Evolutionary conservation across 1,284 basidiomycete genomes (phyloP).

Genomic region (Ganoderma lingzhi): DNA sequence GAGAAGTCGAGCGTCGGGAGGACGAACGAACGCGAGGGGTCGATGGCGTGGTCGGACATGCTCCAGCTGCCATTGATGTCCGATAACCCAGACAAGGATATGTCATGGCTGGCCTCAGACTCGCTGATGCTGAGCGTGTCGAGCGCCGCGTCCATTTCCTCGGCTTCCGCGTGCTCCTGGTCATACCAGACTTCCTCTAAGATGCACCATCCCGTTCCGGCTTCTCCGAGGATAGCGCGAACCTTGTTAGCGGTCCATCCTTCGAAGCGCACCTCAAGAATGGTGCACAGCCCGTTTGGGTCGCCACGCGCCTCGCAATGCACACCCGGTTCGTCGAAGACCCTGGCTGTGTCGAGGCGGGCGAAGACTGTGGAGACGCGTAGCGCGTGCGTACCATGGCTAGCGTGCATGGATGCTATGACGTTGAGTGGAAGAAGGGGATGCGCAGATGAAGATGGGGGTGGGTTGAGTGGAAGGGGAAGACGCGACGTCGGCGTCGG

Average conservation of each 20-base stretch:
- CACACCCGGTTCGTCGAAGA: conserved; percentile 67
- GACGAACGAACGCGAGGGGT: conserved; percentile 66
- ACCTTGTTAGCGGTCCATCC: conserved; percentile 75
- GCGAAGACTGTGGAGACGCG: conserved; percentile 75
- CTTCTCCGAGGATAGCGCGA: conserved; percentile 70
- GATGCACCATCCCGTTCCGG: conserved; percentile 74
- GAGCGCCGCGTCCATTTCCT: conserved; percentile 41
- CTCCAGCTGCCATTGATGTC: conserved; percentile 5
- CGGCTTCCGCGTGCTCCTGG: conserved; percentile 44
- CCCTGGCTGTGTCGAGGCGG: conserved; percentile 67
- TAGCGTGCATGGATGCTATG: conserved; percentile 52
- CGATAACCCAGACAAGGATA: conserved; percentile 26
- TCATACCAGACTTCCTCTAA: conserved; percentile 62
- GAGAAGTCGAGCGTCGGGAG: conserved; percentile 78
- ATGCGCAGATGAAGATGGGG: conserved; percentile 37
- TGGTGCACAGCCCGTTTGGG: conserved; percentile 55
- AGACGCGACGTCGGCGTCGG: conserved; percentile 70
- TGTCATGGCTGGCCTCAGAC: conserved; percentile 26
- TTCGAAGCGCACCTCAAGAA: conserved; percentile 72
- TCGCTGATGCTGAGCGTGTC: conserved; percentile 37
- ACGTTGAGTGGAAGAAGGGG: conserved; percentile 64
- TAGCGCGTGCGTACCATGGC: conserved; percentile 63
- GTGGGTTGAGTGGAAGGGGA: conserved; percentile 57
- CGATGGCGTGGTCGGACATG: conserved; percentile 37
- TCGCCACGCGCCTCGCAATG: conserved; percentile 65